Evolutionary conservation across 768 basidiomycete species (phyloP), one percentile per base, ranked within the genome.

Genomic region (Neoboletus brunneissimus): DNA sequence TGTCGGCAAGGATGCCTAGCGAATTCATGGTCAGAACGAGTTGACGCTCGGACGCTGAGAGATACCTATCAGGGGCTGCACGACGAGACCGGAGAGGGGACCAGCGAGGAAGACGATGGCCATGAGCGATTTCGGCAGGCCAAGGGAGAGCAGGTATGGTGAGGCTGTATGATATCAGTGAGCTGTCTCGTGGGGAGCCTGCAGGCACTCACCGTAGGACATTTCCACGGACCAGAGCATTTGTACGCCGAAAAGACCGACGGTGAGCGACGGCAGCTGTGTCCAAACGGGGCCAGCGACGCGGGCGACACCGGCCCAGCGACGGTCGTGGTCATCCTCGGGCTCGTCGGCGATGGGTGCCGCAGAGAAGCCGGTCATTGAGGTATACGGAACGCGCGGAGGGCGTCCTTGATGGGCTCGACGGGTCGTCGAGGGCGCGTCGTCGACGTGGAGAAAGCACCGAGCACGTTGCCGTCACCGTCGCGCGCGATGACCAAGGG

Each of bases 141-240:
- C 95, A 0, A 97, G 83, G 0, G 92, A 91, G 51, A 94, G 78
- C 2, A 98, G 80, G 72, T 96, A 98, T 0, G 94, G 95, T 0
- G 94, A 85, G n/a, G 83, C 86, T 85, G 48, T 12, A 23, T 20
- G 23, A 59, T 32, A 32, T 56, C 42, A 59, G 60, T 15, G 9
- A 12, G 45, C n/a, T 20, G 16, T 10, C 10, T 50, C 7, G 22
- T 23, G 20, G 43, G 15, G 32, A 38, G 13, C 2, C 15, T 9
- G 32, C 20, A 34, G n/a, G 48, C 12, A 48, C 64, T 35, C 53
- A 64, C 90, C 92, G 59, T 96, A 94, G 0, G 91, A 88, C 91
- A 97, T 94, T 67, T 97, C 94, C 13, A 96, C 87, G 1, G 88
- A 89, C 95, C 95, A 97, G 46, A 96, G 83, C 57, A 93, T 84